Evolutionary conservation across 306 rosid species (phyloP).

Genomic region (Morella rubra): DNA sequence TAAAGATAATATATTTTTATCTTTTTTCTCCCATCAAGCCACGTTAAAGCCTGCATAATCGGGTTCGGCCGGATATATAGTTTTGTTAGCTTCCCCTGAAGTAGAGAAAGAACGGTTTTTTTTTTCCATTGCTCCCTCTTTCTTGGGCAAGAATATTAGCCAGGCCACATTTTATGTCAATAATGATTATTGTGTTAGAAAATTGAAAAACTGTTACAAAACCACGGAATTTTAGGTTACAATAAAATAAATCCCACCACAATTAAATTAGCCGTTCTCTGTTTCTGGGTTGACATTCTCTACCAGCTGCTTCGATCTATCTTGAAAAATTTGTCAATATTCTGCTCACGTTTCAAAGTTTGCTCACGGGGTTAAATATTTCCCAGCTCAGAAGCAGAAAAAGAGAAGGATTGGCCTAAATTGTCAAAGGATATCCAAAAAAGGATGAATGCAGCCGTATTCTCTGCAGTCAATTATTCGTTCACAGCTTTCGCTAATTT

Average conservation of each 20-base stretch:
- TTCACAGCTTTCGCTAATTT: neutral
- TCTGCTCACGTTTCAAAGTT: neutral
- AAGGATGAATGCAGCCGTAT: too few species aligned
- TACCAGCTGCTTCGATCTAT: too few species aligned
- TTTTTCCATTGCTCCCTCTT: neutral
- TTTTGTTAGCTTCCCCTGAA: neutral
- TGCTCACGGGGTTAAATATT: neutral
- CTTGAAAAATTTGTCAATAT: too few species aligned
- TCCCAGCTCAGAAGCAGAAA: neutral
- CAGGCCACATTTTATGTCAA: neutral
- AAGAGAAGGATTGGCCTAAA: neutral
- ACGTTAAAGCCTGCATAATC: constrained; percentile 1
- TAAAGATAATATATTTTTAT: neutral
- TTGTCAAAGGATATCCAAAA: too few species aligned
- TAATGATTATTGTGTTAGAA: neutral
- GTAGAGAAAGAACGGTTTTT: neutral
- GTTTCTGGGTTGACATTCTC: too few species aligned
- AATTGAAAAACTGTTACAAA: too few species aligned
- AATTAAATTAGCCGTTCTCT: too few species aligned
- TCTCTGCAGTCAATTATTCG: neutral
- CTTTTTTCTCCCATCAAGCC: constrained; percentile 6
- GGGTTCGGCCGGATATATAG: neutral
- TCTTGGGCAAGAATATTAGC: neutral
- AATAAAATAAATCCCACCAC: too few species aligned
- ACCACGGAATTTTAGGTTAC: too few species aligned